Conservation (phyloP, 75 land plant genomes). For the Larix kaempferi region DNA sequence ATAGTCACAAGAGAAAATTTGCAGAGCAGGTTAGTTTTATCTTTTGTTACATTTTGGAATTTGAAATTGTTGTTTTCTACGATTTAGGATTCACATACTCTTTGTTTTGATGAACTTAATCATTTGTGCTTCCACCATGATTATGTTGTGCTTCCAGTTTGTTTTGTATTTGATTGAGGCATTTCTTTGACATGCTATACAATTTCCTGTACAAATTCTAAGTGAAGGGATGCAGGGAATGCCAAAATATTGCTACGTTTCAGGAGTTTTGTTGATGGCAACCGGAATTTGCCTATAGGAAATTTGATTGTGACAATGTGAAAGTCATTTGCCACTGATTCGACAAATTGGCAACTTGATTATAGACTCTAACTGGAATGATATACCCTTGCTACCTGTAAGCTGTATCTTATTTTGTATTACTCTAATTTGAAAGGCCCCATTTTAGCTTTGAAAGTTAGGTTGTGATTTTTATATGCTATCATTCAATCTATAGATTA, state of each 20-base stretch:
- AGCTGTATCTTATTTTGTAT: not conserved
- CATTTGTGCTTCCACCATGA: not conserved
- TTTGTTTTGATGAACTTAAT: not conserved
- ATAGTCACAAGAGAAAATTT: slow-evolving; percentile 63
- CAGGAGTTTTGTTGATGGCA: too few species aligned
- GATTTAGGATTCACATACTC: not conserved
- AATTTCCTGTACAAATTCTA: not conserved
- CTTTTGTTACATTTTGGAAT: not conserved
- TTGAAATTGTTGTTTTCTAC: slow-evolving; percentile 2
- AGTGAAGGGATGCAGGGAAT: not conserved
- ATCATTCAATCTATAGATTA: too few species aligned
- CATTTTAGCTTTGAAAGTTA: not conserved
- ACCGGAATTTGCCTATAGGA: not conserved
- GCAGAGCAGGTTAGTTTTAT: slow-evolving; percentile 65
- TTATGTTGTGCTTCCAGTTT: not conserved
- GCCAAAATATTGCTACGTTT: too few species aligned
- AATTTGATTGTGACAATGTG: not conserved
- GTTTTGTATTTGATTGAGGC: not conserved
- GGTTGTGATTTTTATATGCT: too few species aligned
- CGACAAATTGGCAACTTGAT: not conserved
- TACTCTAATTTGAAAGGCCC: not conserved
- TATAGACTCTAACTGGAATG: not conserved
- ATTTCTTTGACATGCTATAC: not conserved
- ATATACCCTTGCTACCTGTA: not conserved
- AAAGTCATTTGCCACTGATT: not conserved